Evolutionary conservation across 352 stramenopile species (phyloP).

Genomic region (Thraustotheca clavata): DNA sequence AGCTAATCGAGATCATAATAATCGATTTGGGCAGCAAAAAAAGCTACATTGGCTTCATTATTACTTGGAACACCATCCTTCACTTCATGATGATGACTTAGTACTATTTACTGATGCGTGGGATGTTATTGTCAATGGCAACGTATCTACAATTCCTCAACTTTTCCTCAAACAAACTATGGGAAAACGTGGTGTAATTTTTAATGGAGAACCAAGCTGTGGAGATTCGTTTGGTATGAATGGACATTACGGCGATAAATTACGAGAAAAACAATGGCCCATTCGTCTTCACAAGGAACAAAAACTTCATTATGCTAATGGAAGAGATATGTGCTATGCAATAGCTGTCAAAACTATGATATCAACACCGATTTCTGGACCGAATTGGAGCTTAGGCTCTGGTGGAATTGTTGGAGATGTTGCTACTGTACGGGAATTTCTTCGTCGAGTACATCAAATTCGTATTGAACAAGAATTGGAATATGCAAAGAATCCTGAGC

Average conservation of each 20-base stretch:
- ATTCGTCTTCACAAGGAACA: neutral
- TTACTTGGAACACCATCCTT: slow-evolving; percentile 12
- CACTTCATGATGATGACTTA: slow-evolving; percentile 15
- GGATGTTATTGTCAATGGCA: slow-evolving; percentile 7
- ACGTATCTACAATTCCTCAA: neutral
- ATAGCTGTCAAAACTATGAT: slow-evolving; percentile 8
- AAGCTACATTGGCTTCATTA: slow-evolving; percentile 19
- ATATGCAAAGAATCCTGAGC: neutral
- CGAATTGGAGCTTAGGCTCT: slow-evolving; percentile 21
- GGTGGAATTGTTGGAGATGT: slow-evolving; percentile 17
- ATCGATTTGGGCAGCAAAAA: slow-evolving; percentile 13
- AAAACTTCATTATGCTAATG: neutral
- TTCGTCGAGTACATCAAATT: neutral
- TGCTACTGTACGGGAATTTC: slow-evolving; percentile 1
- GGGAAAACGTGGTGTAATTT: slow-evolving; percentile 5
- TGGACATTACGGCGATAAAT: slow-evolving; percentile 4
- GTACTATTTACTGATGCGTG: slow-evolving; percentile 18
- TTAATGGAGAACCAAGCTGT: slow-evolving; percentile 14
- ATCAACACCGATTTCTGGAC: neutral
- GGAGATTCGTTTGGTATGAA: slow-evolving; percentile 10
- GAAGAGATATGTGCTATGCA: slow-evolving; percentile 2
- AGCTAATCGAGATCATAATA: neutral
- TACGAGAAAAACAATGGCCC: neutral
- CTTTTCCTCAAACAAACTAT: slow-evolving; percentile 11
- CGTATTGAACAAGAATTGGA: neutral